phyloP scores from a whole-genome alignment of 768 basidiomycete genomes.

The Trichaptum fuscoviolaceum region DNA sequence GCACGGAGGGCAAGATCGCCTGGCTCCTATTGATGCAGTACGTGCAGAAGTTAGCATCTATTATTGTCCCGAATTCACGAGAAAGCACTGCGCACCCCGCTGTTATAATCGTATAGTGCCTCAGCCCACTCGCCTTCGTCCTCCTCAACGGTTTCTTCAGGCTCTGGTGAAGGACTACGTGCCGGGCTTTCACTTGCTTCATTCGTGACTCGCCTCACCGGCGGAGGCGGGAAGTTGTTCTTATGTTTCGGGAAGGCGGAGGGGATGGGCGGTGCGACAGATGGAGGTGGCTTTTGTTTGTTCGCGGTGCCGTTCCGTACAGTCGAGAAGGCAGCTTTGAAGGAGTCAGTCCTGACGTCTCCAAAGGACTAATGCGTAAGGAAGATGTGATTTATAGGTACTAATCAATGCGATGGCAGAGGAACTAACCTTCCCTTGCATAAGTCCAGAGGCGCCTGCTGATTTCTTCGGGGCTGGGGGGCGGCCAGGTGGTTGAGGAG shows the following conservation, averaged over 20 bases:
- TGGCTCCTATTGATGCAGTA: conserved; percentile 45
- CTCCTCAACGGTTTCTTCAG: conserved; percentile 29
- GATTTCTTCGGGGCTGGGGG: conserved; percentile 11
- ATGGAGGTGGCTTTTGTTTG: conserved; percentile 32
- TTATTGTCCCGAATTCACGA: not conserved
- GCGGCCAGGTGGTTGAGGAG: conserved; percentile 8
- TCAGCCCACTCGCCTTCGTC: conserved; percentile 70
- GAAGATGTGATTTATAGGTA: no score
- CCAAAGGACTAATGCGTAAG: conserved; percentile 45
- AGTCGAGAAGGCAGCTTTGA: conserved; percentile 39
- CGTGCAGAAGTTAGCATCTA: conserved; percentile 6
- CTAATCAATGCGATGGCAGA: not conserved
- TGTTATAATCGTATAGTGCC: conserved; percentile 69
- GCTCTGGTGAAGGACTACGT: conserved; percentile 21
- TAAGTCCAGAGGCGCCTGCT: conserved; percentile 10
- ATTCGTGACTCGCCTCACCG: conserved; percentile 31
- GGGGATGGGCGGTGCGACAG: conserved; percentile 29
- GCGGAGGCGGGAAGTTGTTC: conserved; percentile 49
- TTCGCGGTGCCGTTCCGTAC: conserved; percentile 40
- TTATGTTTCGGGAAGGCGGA: conserved; percentile 41
- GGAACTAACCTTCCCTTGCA: conserved; percentile 17
- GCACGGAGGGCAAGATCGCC: conserved; percentile 59
- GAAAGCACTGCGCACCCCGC: conserved; percentile 39
- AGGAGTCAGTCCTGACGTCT: conserved; percentile 51
- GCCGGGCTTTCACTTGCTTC: conserved; percentile 19